Percentiles rank a stretch among this genome's conserved stretches.
Conservation (phyloP, 345 rosid species). For the Eucalyptus cloeziana region DNA sequence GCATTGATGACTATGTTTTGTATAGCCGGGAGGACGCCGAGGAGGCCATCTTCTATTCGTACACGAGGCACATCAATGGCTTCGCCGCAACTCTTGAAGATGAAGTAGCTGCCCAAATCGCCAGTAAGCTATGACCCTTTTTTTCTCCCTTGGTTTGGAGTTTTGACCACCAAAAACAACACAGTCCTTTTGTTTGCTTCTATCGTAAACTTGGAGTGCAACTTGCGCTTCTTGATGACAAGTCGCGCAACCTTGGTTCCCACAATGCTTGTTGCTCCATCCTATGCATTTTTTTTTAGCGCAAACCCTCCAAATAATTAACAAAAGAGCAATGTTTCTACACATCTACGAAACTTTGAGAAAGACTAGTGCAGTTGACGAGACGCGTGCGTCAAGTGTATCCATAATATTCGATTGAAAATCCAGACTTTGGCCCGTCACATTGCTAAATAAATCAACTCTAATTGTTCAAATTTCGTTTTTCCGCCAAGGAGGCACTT, state of each 20-base stretch:
- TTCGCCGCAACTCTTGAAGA: constrained; percentile 67
- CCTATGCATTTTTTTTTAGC: neutral
- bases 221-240: neutral
- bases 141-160: neutral
- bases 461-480: neutral
- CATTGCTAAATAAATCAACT: neutral
- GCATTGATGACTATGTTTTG: neutral
- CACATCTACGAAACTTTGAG: neutral
- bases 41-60: constrained; percentile 59
- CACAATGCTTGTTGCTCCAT: neutral
- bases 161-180: neutral
- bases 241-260: neutral
- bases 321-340: neutral
- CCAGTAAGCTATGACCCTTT: constrained; percentile 15
- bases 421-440: neutral
- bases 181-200: neutral
- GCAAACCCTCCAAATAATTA: neutral
- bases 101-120: constrained; percentile 33
- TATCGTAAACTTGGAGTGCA: neutral
- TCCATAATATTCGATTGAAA: neutral
- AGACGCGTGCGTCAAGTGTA: neutral
- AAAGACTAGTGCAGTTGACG: neutral
- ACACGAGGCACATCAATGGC: constrained; percentile 71
- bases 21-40: constrained; percentile 33
- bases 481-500: neutral